Base-by-base conservation (phyloP, 257 asterid genomes). In the Lycium ferocissimum region DNA sequence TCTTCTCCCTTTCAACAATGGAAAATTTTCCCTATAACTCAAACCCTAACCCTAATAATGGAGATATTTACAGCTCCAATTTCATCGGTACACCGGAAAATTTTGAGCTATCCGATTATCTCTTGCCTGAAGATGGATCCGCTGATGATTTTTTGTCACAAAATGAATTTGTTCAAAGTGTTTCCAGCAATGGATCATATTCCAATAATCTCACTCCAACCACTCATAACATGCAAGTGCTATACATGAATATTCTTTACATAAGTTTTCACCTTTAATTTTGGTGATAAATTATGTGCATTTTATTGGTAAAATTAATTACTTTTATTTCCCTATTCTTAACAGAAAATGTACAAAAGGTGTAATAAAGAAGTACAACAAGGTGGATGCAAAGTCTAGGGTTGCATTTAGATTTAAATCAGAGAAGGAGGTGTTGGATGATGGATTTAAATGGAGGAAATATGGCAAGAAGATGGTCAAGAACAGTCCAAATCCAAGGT, bases 401-500 rank as follows among this genome's bases (percentile, higher is more conserved):
- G 40, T 81, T 54, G 87, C 84, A 80, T 81, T 87, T 80, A 84
- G 85, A 81, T 84, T 85, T 80, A 84, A 76, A 87, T 84, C 89
- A 22, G 85, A 80, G 10, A 40, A 72, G 66, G 89, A 87, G 5
- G 79, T 84, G 37, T 62, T 87, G 89, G 89, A 87, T 72, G 89
- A 87, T 70, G 89, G 89, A 80, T 86, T 8, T 83, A 86, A 86
- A 70, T 86, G 89, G 89, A 86, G 85, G 73, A 87, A 87, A 73
- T 87, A 87, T 54, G 89, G 89, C 11, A 87, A 87, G 43, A 87
- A 87, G 87, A 87, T 84, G 89, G 87, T 87, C 63, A 87, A 87
- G 85, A 87, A 38, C 67, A 84, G 66, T 71, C 85, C 87, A 65
- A 20, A 87, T 87, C 89, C 89, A 53, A 87, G 89, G 89, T 87